Evolutionary conservation across 306 rosid genomes (phyloP).

Genomic region (Cicer bijugum): DNA sequence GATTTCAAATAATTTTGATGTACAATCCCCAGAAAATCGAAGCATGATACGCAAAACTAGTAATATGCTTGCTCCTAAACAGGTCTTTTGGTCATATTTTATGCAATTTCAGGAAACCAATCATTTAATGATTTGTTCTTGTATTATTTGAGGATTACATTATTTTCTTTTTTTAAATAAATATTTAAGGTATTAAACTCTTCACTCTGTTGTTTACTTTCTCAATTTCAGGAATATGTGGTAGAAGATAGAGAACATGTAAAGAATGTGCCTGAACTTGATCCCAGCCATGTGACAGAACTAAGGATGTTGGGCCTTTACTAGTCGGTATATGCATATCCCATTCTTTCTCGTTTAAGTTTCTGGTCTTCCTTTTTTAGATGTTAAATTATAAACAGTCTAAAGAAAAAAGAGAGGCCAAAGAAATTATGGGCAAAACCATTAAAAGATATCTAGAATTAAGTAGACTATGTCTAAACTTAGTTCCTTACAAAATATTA

Average conservation of each 20-base stretch:
- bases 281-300: conserved; percentile 87
- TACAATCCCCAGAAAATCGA: conserved; percentile 20
- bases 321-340: conserved; percentile 53
- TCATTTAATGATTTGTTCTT: conserved; percentile 10
- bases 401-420: conserved; percentile 4
- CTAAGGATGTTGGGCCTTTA: conserved; percentile 96
- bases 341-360: conserved; percentile 25
- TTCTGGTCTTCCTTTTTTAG: conserved; percentile 12
- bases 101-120: conserved; percentile 36
- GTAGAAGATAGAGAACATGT: conserved; percentile 68
- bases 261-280: conserved; percentile 77
- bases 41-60: conserved; percentile 26
- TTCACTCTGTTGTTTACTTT: conserved; percentile 32
- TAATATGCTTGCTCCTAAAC: conserved; percentile 35
- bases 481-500: conserved; percentile 5
- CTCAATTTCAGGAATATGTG: conserved; percentile 75
- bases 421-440: neutral
- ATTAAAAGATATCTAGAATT: conserved; percentile 8
- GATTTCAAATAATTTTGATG: conserved; percentile 6
- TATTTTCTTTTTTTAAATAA: conserved; percentile 7
- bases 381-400: conserved; percentile 30
- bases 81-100: conserved; percentile 32
- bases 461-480: neutral
- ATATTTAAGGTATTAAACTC: conserved; percentile 32
- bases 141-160: conserved; percentile 4